Conservation (phyloP, 306 rosid genomes). For the Dalbergia cultrata region DNA sequence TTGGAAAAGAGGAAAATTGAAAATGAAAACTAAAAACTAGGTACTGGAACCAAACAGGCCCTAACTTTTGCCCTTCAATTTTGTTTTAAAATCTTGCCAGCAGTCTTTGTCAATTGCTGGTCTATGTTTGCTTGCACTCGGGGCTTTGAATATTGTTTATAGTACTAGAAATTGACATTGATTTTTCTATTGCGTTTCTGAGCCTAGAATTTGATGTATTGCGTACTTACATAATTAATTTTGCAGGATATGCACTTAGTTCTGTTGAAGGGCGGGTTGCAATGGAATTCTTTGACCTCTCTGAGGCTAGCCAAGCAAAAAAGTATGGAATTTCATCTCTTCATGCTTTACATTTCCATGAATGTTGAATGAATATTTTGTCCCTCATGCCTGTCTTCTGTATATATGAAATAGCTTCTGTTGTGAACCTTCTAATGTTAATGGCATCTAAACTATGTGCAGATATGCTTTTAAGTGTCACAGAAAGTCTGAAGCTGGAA, state of each 20-base stretch:
- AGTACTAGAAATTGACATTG: not conserved
- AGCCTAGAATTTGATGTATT: constrained; percentile 1
- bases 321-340: constrained; percentile 58
- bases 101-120: too few species aligned
- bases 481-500: constrained; percentile 97
- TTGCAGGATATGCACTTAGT: constrained; percentile 98
- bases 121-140: not conserved
- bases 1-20: too few species aligned
- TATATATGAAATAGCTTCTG: too few species aligned
- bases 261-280: constrained; percentile 99
- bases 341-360: constrained; percentile 5
- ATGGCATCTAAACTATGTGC: constrained; percentile 40
- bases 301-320: constrained; percentile 93
- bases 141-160: not conserved
- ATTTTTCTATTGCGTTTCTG: constrained; percentile 25
- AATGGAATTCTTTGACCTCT: constrained; percentile 97
- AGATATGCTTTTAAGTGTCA: constrained; percentile 99
- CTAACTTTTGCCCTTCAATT: too few species aligned
- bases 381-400: too few species aligned
- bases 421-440: not conserved
- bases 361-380: too few species aligned
- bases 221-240: not conserved
- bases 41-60: too few species aligned
- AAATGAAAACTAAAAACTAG: too few species aligned
- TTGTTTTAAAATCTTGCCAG: too few species aligned